Percentiles rank a stretch among this genome's conserved stretches.
Evolutionary conservation across 768 basidiomycete species (phyloP).

Genomic region (Termitomyces heimii): DNA sequence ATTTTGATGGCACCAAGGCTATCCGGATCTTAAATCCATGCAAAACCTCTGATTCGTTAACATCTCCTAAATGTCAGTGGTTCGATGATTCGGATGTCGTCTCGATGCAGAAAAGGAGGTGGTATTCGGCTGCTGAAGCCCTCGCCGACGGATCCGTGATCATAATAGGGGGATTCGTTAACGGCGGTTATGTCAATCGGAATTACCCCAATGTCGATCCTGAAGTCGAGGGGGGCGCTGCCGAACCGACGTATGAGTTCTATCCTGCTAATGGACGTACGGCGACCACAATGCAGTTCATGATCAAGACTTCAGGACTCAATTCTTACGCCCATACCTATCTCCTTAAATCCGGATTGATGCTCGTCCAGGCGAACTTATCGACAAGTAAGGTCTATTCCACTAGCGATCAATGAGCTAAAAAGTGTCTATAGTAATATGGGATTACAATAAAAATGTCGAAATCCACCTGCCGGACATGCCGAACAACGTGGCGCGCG

Average conservation of each 20-base stretch:
- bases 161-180: conserved; percentile 76
- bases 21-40: conserved; percentile 85
- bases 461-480: conserved; percentile 66
- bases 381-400: conserved; percentile 54
- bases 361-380: conserved; percentile 78
- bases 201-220: conserved; percentile 69
- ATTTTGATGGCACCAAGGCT: conserved; percentile 74
- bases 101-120: conserved; percentile 61
- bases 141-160: conserved; percentile 71
- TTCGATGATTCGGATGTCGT: conserved; percentile 60
- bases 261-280: conserved; percentile 54
- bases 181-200: conserved; percentile 74
- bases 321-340: conserved; percentile 74
- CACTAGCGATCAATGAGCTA: neutral
- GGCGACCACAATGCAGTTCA: conserved; percentile 58
- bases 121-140: conserved; percentile 75
- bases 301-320: conserved; percentile 69
- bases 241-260: conserved; percentile 82
- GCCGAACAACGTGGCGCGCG: conserved; percentile 69
- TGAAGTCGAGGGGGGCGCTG: conserved; percentile 52
- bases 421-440: conserved; percentile 22
- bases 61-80: conserved; percentile 55
- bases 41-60: conserved; percentile 37
- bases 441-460: conserved; percentile 49
- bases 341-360: conserved; percentile 68